These are phyloP conservation scores for Neofusicoccum sp. DNA, from an alignment of 2,329 filamentous ascomycete genomes.

Conservation along the genomic window DNA sequence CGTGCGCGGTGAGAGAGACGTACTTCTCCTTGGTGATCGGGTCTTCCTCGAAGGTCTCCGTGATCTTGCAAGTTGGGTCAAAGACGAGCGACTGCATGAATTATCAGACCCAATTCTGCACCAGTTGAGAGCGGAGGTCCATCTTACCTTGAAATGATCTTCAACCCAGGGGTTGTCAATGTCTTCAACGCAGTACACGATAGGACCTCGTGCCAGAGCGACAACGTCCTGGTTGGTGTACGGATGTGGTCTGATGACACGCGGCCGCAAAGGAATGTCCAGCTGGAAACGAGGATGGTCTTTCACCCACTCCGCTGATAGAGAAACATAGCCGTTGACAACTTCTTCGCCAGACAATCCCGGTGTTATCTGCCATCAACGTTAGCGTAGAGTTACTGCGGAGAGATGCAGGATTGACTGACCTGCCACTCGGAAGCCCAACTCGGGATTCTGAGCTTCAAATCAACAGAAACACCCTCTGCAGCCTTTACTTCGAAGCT, in stretches of 20 bases:
- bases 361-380: constrained; percentile 40
- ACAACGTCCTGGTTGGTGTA: constrained; percentile 57
- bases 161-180: constrained; percentile 56
- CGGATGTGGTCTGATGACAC: constrained; percentile 54
- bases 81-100: constrained; percentile 11
- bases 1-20: not conserved
- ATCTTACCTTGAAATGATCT: constrained; percentile 51
- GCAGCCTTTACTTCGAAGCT: constrained; percentile 44
- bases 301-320: constrained; percentile 27
- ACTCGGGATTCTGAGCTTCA: constrained; percentile 54
- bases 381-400: constrained; percentile 50
- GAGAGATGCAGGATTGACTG: constrained; percentile 25
- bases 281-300: constrained; percentile 30
- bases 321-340: constrained; percentile 42
- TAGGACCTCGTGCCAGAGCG: constrained; percentile 55
- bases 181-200: constrained; percentile 63
- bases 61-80: not conserved
- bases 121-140: not conserved
- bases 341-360: no score
- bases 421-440: constrained; percentile 46
- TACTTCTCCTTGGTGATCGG: not conserved
- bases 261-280: constrained; percentile 40
- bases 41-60: not conserved
- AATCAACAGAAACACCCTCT: constrained; percentile 33
- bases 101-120: constrained; percentile 25